Conservation (phyloP, 2,329 filamentous ascomycete species). For the Harringtonia lauricola region DNA sequence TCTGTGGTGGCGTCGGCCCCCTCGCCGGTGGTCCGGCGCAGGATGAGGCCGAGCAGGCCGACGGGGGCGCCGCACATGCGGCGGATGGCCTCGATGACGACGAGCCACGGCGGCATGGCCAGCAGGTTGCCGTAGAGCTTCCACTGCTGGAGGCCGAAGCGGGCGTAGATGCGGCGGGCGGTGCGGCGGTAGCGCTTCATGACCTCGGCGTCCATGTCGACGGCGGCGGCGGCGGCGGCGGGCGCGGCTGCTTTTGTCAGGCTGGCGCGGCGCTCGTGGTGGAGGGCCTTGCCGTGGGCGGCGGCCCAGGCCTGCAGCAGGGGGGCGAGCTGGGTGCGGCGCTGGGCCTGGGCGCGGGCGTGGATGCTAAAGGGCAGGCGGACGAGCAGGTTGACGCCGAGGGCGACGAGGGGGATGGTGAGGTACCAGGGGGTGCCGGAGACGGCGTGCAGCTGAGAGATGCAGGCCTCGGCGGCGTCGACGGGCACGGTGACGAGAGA, state of each 20-base stretch:
- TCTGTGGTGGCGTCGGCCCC: background rate
- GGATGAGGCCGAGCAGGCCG: constrained; percentile 24
- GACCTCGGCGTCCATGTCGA: constrained; percentile 12
- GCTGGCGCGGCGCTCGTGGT: constrained; percentile 3
- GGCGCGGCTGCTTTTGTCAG: background rate
- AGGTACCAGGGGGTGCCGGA: constrained; percentile 41
- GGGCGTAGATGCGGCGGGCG: constrained; percentile 14
- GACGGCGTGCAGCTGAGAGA: constrained; percentile 30
- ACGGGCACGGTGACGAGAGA: constrained; percentile 14
- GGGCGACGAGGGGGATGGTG: constrained; percentile 39
- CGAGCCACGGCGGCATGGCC: constrained; percentile 36
- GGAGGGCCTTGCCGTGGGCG: constrained; percentile 15
- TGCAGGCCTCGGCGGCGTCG: constrained; percentile 27
- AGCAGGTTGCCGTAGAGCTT: constrained; percentile 28
- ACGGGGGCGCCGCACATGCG: constrained; percentile 30
- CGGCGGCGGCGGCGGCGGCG: background rate
- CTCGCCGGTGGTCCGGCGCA: constrained; percentile 9
- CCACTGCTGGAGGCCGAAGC: constrained; percentile 35
- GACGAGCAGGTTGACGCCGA: constrained; percentile 24
- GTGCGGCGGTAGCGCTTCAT: constrained; percentile 16
- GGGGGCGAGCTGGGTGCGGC: constrained; percentile 18
- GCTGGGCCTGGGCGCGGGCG: constrained; percentile 18
- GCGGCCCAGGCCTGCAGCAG: constrained; percentile 24
- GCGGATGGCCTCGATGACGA: constrained; percentile 38
- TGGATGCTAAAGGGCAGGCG: constrained; percentile 37